Base-by-base conservation (phyloP, 441 rosid species). In the Arabidopsis lyrata region DNA sequence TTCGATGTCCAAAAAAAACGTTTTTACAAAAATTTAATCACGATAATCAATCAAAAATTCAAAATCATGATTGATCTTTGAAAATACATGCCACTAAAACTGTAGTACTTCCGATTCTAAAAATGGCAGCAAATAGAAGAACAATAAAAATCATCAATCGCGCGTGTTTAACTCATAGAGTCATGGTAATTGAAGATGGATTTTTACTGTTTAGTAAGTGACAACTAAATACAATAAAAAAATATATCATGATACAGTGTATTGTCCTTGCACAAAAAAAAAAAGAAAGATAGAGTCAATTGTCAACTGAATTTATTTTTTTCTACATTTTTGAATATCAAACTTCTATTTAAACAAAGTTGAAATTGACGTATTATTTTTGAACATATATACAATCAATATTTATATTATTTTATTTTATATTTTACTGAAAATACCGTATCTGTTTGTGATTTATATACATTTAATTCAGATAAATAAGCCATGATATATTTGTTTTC, bases 1-100 rank as follows among this genome's bases (percentile, higher is more conserved):
- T 22, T 22, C 3, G 24, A 22, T 22, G 3, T 22, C 24, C 24
- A 22, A 22, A 22, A 22, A 22, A 22, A 36, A 36, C n/a, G 34
- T 7, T 20, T 16, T 16, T 34, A 10, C 20, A 0, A 56, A 56
- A 56, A 32, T 9, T 45, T 68, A 31, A 24, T 13, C 18, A 45
- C 54, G 22, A 56, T 22, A 22, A 22, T 22, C 45, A 35, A 49
- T n/a, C 39, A 22, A 6, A 59, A 22, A 22, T 22, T 59, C 6
- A 20, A 59, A 20, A n/a, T 10, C 34, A 70, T 24, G 1, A 11
- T 22, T 49, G n/a, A 36, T 5, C 53, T 70, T 49, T 59, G 58
- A 32, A 24, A n/a, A 24, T 12, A 8, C 5, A 9, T 9, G 53
- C 27, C 67, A 24, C 16, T 39, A 47, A 14, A 18, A 8, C 57